Evolutionary conservation across 2,329 filamentous ascomycete genomes (phyloP), one percentile per base, ranked within the genome.

Genomic region (Seiridium unicorne): DNA sequence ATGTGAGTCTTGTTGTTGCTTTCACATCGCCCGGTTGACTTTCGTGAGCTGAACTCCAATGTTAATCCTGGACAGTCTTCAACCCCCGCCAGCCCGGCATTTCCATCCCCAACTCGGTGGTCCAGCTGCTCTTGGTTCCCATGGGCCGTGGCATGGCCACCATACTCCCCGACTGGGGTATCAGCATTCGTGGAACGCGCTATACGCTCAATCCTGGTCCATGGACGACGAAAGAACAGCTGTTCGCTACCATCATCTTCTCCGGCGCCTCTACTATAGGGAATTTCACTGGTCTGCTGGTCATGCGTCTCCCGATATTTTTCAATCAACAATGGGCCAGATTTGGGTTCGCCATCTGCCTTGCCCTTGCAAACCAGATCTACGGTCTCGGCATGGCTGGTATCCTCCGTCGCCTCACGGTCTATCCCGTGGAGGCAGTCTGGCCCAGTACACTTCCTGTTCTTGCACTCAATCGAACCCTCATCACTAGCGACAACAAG

Each of bases 151-250:
- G 70, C 0, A 71, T 74, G 70, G 72, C 73, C 60, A 67, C 67
- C 54, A 58, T 70, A 38, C 65, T 77, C 49, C 74, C 76, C 2
- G 74, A 74, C 63, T 65, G 62, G 13, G 64, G 69, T 4, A 74
- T 78, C 26, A 73, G 66, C 0, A 63, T 76, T 6, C 72, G 77
- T 46, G 80, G 80, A 7, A 66, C 75, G 31, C 74, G 77, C n/a
- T 79, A 82, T 66, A 79, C 76, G 5, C 74, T 85, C 9, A 86
- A 85, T 66, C 83, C 84, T 0, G 83, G 83, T 0, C 80, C 80
- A 1, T 86, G 86, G 66, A 82, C 80, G 57, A 80, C 80, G 66
- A 86, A 86, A 72, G 84, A 86, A 69, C 84, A 86, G 66, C 77
- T 82, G 73, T 70, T 85, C 55, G 80, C 84, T 57, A 76, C 79